phyloP scores from a whole-genome alignment of 495 filamentous ascomycete genomes.

The Neurospora intermedia region DNA sequence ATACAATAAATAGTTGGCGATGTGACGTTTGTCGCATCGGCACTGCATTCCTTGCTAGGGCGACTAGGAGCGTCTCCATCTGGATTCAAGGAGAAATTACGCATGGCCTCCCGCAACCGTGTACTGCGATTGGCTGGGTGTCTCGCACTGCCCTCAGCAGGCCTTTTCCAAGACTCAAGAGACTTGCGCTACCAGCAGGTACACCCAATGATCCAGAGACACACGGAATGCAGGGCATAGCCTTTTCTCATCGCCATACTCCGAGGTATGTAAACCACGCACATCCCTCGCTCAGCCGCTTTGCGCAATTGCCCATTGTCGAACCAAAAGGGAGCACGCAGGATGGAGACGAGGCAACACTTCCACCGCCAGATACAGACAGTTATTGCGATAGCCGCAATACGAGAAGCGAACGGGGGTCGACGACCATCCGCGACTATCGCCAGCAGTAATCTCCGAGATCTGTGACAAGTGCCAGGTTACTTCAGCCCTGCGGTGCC shows the following conservation, averaged over 20 bases:
- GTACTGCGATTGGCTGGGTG: slow-evolving; percentile 5
- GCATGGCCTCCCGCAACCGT: background rate
- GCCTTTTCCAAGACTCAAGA: background rate
- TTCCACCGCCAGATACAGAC: background rate
- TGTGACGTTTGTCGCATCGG: background rate
- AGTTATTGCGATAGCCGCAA: background rate
- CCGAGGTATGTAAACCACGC: background rate
- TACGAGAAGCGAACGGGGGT: background rate
- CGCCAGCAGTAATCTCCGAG: background rate
- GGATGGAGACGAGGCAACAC: background rate
- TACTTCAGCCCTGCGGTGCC: background rate
- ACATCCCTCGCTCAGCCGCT: background rate
- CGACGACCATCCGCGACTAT: background rate
- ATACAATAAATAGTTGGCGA: background rate
- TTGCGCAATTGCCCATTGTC: background rate
- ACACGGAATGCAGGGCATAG: background rate
- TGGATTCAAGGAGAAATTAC: slow-evolving; percentile 1
- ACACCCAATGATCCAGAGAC: background rate
- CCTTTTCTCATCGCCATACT: background rate
- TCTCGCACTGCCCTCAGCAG: background rate
- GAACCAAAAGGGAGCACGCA: background rate
- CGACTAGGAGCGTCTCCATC: background rate
- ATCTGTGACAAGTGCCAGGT: background rate
- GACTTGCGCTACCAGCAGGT: background rate
- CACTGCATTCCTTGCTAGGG: background rate